Evolutionary conservation across 2,329 filamentous ascomycete genomes (phyloP).

Genomic region (Fusarium setosum): DNA sequence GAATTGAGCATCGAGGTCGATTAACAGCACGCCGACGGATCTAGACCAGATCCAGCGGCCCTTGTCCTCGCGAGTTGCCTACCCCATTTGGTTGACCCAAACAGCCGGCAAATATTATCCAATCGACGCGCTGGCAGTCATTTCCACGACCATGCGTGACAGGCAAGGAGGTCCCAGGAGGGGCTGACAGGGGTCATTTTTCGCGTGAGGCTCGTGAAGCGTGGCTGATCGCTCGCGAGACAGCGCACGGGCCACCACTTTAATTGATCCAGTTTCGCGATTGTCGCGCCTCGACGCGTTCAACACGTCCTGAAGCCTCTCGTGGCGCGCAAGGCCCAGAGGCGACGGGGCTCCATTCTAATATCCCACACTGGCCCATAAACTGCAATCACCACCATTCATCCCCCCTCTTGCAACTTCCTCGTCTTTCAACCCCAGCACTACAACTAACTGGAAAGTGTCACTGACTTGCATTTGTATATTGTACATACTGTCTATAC

Average conservation of each 20-base stretch:
- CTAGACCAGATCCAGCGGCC: background rate
- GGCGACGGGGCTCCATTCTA: conserved; percentile 28
- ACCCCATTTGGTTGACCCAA: conserved; percentile 20
- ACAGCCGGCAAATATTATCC: conserved; percentile 9
- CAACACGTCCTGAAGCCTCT: conserved; percentile 34
- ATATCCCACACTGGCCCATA: conserved; percentile 32
- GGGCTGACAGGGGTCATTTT: conserved; percentile 1
- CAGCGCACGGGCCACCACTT: conserved; percentile 41
- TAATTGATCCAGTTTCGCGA: conserved; percentile 45
- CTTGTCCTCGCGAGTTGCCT: conserved; percentile 23
- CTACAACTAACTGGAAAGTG: conserved; percentile 35
- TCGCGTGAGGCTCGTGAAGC: conserved; percentile 14
- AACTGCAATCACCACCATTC: conserved; percentile 26
- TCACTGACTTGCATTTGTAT: conserved; percentile 22
- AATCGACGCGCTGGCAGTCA: conserved; percentile 25
- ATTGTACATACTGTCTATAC: conserved; percentile 6
- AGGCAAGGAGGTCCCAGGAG: background rate
- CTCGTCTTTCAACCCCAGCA: conserved; percentile 25
- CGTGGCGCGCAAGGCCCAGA: conserved; percentile 37
- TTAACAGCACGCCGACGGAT: background rate
- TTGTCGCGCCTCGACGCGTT: conserved; percentile 48
- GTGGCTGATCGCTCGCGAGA: conserved; percentile 29
- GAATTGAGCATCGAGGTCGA: conserved; percentile 4
- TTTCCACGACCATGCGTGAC: conserved; percentile 3
- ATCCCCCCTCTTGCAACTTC: conserved; percentile 33